Evolutionary conservation across 2,329 filamentous ascomycete species (phyloP).

Genomic region (Claviceps sp.): DNA sequence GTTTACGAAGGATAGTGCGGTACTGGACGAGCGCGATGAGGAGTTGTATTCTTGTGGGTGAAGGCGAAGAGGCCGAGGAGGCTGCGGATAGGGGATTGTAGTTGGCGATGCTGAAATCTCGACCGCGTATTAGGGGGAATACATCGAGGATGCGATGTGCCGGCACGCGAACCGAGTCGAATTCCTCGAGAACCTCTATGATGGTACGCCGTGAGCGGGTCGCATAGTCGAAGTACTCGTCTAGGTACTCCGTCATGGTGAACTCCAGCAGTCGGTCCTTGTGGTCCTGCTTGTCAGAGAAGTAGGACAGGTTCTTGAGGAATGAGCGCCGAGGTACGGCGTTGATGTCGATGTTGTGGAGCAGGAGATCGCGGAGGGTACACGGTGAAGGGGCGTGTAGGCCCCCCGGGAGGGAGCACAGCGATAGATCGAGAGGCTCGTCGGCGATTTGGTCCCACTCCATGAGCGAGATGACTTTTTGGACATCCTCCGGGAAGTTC

Average conservation of each 20-base stretch:
- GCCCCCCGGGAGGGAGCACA: conserved; percentile 19
- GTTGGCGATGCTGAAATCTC: conserved; percentile 87
- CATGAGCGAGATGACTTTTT: conserved; percentile 66
- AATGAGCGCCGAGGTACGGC: conserved; percentile 81
- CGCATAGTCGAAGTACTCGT: conserved; percentile 94
- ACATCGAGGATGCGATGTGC: conserved; percentile 57
- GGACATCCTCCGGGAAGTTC: conserved; percentile 72
- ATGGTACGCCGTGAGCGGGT: conserved; percentile 82
- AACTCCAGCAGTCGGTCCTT: conserved; percentile 76
- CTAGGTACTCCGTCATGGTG: conserved; percentile 60
- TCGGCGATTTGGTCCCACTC: conserved; percentile 65
- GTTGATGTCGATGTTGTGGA: conserved; percentile 76
- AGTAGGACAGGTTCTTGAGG: conserved; percentile 65
- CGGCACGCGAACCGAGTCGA: conserved; percentile 70
- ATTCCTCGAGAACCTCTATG: conserved; percentile 83
- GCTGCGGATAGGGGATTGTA: conserved; percentile 30
- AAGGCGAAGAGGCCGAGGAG: conserved; percentile 12
- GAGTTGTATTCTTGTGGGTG: conserved; percentile 42
- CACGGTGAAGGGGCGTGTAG: conserved; percentile 25
- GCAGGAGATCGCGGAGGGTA: conserved; percentile 65
- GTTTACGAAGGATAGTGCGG: conserved; percentile 70
- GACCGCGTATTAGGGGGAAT: conserved; percentile 71
- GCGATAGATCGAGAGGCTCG: conserved; percentile 40
- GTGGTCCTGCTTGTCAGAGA: conserved; percentile 59
- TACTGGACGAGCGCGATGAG: conserved; percentile 85